These are phyloP conservation scores for Xylaria flabelliformis DNA, from an alignment of 495 filamentous ascomycete species.

Conservation along the genomic window DNA sequence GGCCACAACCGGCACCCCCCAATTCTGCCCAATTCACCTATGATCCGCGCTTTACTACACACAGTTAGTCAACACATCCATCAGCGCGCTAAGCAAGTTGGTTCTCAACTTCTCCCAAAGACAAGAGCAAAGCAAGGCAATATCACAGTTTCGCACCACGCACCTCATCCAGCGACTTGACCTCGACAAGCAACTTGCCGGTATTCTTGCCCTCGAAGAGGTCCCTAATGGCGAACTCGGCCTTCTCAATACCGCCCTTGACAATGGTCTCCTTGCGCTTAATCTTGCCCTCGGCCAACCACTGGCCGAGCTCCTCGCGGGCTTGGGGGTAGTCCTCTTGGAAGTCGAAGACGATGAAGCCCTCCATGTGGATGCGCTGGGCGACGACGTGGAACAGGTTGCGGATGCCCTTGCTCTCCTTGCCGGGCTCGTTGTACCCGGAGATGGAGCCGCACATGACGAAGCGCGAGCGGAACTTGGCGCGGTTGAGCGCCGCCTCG, in stretches of 20 bases:
- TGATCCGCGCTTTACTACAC: neutral
- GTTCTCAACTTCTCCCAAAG: neutral
- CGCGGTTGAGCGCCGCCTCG: conserved; percentile 62
- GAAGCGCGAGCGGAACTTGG: conserved; percentile 63
- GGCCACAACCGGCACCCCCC: neutral
- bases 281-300: conserved; percentile 62
- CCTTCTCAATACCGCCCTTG: conserved; percentile 57
- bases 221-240: conserved; percentile 57
- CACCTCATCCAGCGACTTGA: conserved; percentile 35
- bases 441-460: conserved; percentile 64
- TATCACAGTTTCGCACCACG: conserved; percentile 27
- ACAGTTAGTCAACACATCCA: conserved; percentile 8
- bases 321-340: conserved; percentile 47
- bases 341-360: conserved; percentile 69
- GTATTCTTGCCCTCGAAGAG: conserved; percentile 64
- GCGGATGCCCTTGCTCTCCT: conserved; percentile 38
- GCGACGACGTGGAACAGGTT: conserved; percentile 44
- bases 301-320: conserved; percentile 55
- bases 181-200: conserved; percentile 48
- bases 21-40: no score
- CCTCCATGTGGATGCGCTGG: conserved; percentile 59
- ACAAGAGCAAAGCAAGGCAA: conserved; percentile 14
- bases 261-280: conserved; percentile 62
- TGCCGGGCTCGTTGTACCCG: conserved; percentile 49
- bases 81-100: neutral